Conservation (phyloP, 2,329 filamentous ascomycete genomes). For the Graphilbum fragrans region DNA sequence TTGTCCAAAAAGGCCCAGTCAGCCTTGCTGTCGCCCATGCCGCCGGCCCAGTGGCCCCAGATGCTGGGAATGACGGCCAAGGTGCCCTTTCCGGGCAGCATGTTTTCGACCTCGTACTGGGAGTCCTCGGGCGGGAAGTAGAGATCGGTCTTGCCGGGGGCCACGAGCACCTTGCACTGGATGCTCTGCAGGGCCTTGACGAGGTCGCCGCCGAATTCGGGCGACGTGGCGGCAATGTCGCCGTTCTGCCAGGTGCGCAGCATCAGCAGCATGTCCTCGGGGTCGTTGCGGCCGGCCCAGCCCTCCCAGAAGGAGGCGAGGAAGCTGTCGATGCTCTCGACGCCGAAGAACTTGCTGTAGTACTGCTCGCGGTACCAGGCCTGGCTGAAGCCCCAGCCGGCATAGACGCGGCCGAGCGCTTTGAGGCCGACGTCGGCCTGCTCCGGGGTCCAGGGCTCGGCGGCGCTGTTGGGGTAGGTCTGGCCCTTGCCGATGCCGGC, state of each 20-base stretch:
- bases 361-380: conserved; percentile 62
- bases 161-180: conserved; percentile 59
- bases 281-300: conserved; percentile 37
- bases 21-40: conserved; percentile 1
- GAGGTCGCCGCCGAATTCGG: conserved; percentile 58
- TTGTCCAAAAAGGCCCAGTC: conserved; percentile 3
- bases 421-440: conserved; percentile 33
- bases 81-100: conserved; percentile 1
- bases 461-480: conserved; percentile 15
- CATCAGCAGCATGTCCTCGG: conserved; percentile 20
- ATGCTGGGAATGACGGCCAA: conserved; percentile 5
- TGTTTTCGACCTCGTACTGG: conserved; percentile 51
- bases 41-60: conserved; percentile 6
- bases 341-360: conserved; percentile 49
- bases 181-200: conserved; percentile 55
- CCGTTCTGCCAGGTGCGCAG: conserved; percentile 66
- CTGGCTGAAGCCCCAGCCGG: conserved; percentile 71
- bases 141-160: conserved; percentile 62
- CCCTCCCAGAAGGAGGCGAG: conserved; percentile 68
- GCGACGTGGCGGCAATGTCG: conserved; percentile 56
- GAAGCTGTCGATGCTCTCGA: conserved; percentile 59
- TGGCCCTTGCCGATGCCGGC: conserved; percentile 8
- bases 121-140: conserved; percentile 78
- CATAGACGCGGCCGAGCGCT: conserved; percentile 62
- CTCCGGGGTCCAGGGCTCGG: conserved; percentile 13